Base-by-base conservation (phyloP, 441 rosid species). In the Brassica balearica region DNA sequence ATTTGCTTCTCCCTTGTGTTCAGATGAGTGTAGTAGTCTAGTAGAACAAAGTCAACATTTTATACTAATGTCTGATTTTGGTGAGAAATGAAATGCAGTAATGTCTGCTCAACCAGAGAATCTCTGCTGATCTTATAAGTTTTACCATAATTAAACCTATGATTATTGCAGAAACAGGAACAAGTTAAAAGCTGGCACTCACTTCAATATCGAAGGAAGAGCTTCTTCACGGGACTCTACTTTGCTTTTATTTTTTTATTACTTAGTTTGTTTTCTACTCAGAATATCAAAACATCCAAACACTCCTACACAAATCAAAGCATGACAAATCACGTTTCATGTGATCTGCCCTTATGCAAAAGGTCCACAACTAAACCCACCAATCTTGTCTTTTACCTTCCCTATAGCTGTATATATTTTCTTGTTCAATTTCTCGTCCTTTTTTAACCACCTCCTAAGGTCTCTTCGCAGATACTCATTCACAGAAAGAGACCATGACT, bases 291-390 rank as follows among this genome's bases (percentile, higher is more conserved):
- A n/a, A 56, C 78, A 64, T 38, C 65, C 77, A 73, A 73, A 78
- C 82, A 68, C 82, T 79, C 74, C 0, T 59, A 73, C 78, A 79
- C 78, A 78, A 73, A 78, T 51, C 77, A 67, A 68, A 72, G 67
- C 74, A 69, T 65, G 82, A 79, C 82, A 79, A 80, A 80, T 65
- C 73, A 74, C 63, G 66, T 71, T 55, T 75, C 83, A 80, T 80
- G 83, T 80, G 83, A 80, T 71, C 83, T 66, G 79, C 63, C 78
- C 77, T 46, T 71, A 64, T 43, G 48, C 17, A 59, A 69, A 56
- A 69, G 71, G 80, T 75, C 82, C 83, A 76, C 75, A 74, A 80
- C 76, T 68, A 70, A 69, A 80, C 75, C 58, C 65, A 75, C 77
- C 65, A 71, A 65, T 75, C 73, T 71, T 80, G 80, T 75, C 83